Percentiles rank a stretch among this genome's conserved stretches.
Conservation (phyloP, 148 eudicot genomes). For the Euryodendron excelsum region DNA sequence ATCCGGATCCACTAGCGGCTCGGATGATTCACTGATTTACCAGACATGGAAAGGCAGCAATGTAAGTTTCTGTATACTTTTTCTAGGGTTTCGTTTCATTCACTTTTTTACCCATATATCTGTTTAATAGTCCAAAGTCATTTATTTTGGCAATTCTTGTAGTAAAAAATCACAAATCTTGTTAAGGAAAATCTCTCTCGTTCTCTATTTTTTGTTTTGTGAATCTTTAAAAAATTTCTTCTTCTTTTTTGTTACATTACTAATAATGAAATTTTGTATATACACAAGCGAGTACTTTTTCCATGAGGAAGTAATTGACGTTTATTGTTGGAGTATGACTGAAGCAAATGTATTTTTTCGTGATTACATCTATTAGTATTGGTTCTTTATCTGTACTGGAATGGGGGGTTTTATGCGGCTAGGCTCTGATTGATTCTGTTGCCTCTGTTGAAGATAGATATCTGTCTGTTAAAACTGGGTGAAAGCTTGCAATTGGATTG, state of each 20-base stretch:
- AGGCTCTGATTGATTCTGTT: too few species aligned
- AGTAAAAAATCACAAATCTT: background rate
- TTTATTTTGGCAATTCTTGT: background rate
- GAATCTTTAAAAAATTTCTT: too few species aligned
- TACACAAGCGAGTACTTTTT: background rate
- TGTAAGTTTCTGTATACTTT: slow-evolving; percentile 41
- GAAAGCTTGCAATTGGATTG: slow-evolving; percentile 4
- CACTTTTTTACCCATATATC: background rate
- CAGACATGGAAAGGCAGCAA: slow-evolving; percentile 96
- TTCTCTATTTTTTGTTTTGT: background rate
- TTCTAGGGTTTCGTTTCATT: background rate
- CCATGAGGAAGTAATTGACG: background rate
- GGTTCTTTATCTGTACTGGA: background rate
- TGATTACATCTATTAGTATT: background rate
- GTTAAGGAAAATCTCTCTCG: background rate
- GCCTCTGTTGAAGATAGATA: too few species aligned
- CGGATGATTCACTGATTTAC: slow-evolving; percentile 65
- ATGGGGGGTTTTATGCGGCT: background rate
- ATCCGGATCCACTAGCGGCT: slow-evolving; percentile 44
- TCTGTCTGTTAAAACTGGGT: background rate
- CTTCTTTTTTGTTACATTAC: too few species aligned
- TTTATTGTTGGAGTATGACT: too few species aligned
- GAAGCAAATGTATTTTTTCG: background rate
- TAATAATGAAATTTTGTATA: background rate
- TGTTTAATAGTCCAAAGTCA: background rate